phyloP scores from a whole-genome alignment of 805 yeast species.

The Alloascoidea africana region DNA sequence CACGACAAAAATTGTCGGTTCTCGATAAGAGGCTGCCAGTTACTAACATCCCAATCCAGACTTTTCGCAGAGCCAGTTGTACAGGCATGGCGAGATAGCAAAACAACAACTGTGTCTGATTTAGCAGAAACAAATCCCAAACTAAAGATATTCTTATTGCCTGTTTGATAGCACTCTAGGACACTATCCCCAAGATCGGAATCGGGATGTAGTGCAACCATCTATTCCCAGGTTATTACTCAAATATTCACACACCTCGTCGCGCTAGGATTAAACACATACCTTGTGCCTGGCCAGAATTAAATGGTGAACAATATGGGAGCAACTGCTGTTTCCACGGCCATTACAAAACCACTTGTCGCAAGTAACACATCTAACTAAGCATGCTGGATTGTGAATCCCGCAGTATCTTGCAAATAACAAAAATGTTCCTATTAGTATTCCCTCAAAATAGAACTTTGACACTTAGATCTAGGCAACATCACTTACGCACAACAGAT shows the following conservation, averaged over 20 bases:
- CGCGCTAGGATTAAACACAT: slow-evolving; percentile 2
- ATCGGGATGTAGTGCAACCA: slow-evolving; percentile 59
- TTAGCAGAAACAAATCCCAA: slow-evolving; percentile 83
- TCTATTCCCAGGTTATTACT: slow-evolving; percentile 2
- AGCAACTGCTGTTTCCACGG: slow-evolving; percentile 37
- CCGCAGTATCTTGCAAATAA: slow-evolving; percentile 46
- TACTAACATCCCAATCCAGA: slow-evolving; percentile 70
- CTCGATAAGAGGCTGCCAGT: slow-evolving; percentile 80
- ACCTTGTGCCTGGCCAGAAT: slow-evolving; percentile 65
- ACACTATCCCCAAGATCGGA: slow-evolving; percentile 79
- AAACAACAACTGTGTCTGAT: slow-evolving; percentile 72
- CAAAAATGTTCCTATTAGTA: too few species aligned
- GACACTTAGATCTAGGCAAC: too few species aligned
- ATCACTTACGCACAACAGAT: background rate
- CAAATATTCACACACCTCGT: background rate
- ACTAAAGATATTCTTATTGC: slow-evolving; percentile 61
- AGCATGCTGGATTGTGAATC: slow-evolving; percentile 42
- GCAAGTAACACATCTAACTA: slow-evolving; percentile 66
- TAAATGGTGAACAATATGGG: slow-evolving; percentile 78
- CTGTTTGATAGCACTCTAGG: slow-evolving; percentile 85
- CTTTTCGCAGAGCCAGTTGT: slow-evolving; percentile 38
- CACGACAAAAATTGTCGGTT: slow-evolving; percentile 66
- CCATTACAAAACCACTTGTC: slow-evolving; percentile 85
- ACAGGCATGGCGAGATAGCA: slow-evolving; percentile 81
- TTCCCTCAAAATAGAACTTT: too few species aligned